Evolutionary conservation across 352 stramenopile species (phyloP).

Genomic region (Phytophthora colocasiae): DNA sequence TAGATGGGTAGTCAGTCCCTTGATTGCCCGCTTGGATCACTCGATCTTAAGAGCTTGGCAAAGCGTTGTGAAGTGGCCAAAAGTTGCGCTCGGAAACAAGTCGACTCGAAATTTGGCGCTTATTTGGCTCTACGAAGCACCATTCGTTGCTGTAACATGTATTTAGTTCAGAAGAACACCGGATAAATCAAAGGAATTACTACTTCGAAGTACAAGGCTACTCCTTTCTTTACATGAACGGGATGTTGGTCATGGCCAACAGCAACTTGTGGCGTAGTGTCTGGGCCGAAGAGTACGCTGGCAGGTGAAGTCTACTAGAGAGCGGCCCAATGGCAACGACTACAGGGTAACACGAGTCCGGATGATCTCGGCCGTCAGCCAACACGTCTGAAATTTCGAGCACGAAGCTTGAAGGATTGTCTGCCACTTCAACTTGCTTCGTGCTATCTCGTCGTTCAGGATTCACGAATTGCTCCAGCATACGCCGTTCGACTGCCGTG

Average conservation of each 20-base stretch:
- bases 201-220: constrained; percentile 27
- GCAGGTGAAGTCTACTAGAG: constrained; percentile 60
- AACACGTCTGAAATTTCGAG: constrained; percentile 58
- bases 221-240: constrained; percentile 27
- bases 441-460: constrained; percentile 18
- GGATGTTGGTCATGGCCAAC: constrained; percentile 57
- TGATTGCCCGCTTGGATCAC: background rate
- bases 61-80: constrained; percentile 23
- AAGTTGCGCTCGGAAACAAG: constrained; percentile 22
- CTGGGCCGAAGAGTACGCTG: constrained; percentile 56
- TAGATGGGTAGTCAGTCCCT: constrained; percentile 1
- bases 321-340: constrained; percentile 37
- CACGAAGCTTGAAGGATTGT: constrained; percentile 25
- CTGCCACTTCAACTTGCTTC: constrained; percentile 12
- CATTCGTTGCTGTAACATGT: constrained; percentile 45
- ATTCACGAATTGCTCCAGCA: constrained; percentile 61
- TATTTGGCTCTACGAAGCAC: constrained; percentile 14
- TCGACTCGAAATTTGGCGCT: constrained; percentile 11
- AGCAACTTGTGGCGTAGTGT: constrained; percentile 68
- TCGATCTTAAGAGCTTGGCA: constrained; percentile 20
- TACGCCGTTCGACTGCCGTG: constrained; percentile 51
- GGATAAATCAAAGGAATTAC: constrained; percentile 13
- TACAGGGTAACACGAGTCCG: constrained; percentile 69
- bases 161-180: constrained; percentile 51
- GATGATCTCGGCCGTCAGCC: constrained; percentile 50